phyloP scores from a whole-genome alignment of 768 basidiomycete species.

The Agrocybe praecox region DNA sequence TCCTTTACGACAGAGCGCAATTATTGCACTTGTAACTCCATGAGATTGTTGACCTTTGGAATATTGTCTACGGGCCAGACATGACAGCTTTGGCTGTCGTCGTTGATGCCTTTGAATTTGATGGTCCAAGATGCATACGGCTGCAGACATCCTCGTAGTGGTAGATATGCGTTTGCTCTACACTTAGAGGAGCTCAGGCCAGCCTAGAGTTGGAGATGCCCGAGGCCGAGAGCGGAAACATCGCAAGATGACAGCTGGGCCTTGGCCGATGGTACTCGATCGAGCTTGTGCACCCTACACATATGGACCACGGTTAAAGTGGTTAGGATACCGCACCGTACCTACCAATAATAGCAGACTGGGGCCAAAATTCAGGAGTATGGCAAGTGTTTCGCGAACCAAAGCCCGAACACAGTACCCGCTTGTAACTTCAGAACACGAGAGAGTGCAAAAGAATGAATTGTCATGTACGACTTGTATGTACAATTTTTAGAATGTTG shows the following conservation, averaged over 20 bases:
- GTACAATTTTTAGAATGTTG: not conserved
- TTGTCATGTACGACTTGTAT: not conserved
- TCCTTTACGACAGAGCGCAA: not conserved
- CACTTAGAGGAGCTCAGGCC: not conserved
- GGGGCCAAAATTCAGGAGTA: too few relatives aligned
- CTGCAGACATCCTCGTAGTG: not conserved
- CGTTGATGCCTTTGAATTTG: too few relatives aligned
- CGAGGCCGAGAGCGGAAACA: not conserved
- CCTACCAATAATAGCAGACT: too few relatives aligned
- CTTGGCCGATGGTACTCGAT: not conserved
- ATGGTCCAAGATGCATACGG: too few relatives aligned
- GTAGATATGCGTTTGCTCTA: not conserved
- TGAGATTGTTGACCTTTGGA: not conserved
- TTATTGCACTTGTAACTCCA: not conserved
- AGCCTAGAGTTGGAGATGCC: not conserved
- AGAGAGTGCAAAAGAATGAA: not conserved
- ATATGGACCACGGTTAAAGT: too few relatives aligned
- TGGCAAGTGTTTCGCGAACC: too few relatives aligned
- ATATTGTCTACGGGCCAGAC: not conserved
- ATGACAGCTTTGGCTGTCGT: not conserved
- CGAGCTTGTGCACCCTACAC: not conserved
- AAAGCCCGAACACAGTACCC: too few relatives aligned
- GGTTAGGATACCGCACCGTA: too few relatives aligned
- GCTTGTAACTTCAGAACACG: too few relatives aligned
- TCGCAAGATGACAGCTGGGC: not conserved